A percentile compares a stretch with the other conserved stretches of the same genome.
Evolutionary conservation across 371 early-diverging fungal species (phyloP).

Genomic region (Smittium mucronatum): DNA sequence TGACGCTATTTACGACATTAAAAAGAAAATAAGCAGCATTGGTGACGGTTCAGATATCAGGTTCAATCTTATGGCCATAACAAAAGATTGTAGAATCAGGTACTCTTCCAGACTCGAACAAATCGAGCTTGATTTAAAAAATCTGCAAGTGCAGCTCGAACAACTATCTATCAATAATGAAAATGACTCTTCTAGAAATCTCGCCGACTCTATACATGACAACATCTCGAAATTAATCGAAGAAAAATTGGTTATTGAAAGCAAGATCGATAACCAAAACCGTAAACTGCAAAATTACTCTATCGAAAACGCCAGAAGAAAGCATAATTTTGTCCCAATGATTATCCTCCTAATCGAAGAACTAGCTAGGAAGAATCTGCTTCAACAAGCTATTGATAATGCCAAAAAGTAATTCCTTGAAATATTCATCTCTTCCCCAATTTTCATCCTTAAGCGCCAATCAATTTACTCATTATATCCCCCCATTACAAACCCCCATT

Average conservation of each 20-base stretch:
- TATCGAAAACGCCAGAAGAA: slow-evolving; percentile 58
- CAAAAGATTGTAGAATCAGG: slow-evolving; percentile 44
- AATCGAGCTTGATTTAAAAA: slow-evolving; percentile 23
- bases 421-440: no score
- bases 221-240: slow-evolving; percentile 30
- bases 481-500: no score
- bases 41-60: slow-evolving; percentile 47
- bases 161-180: slow-evolving; percentile 22
- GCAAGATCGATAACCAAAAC: slow-evolving; percentile 37
- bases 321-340: slow-evolving; percentile 73
- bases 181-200: slow-evolving; percentile 21
- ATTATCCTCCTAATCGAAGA: slow-evolving; percentile 50
- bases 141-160: slow-evolving; percentile 22
- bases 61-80: slow-evolving; percentile 80
- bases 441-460: no score
- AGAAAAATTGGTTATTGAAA: slow-evolving; percentile 34
- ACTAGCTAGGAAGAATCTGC: slow-evolving; percentile 46
- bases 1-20: slow-evolving; percentile 55
- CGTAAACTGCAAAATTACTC: slow-evolving; percentile 31
- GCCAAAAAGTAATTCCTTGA: slow-evolving; percentile 31
- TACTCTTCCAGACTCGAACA: slow-evolving; percentile 39
- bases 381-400: slow-evolving; percentile 38
- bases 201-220: slow-evolving; percentile 18
- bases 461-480: no score
- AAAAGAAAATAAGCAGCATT: slow-evolving; percentile 44